Evolutionary conservation across 169 alveolate species (phyloP), one percentile per base, ranked within the genome.

Genomic region (Plasmodium cynomolgi): DNA sequence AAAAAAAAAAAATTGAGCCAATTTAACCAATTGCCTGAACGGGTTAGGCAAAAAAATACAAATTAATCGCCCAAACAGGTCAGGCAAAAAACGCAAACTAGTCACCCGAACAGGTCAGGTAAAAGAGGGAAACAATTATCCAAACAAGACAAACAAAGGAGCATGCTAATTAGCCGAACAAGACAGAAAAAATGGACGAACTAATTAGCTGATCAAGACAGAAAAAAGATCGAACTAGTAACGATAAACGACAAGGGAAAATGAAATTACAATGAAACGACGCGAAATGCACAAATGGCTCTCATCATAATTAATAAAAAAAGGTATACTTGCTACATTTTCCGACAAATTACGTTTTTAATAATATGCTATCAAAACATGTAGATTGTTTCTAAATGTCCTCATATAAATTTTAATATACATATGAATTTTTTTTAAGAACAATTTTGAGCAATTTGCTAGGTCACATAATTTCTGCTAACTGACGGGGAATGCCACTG

Each of bases 401-500:
- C 82, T 90, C 82, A 90, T 80, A 90, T 80, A 90, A 90, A 26
- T 79, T 90, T 90, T 80, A 33, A 80, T 88, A 80, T 90, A 90
- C 81, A 90, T 86, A 50, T 47, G 62, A 37, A 72, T 72, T 71
- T 79, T 47, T 50, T 50, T 75, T 56, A 47, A 50, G 77, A 86
- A 31, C 85, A 71, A 86, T 75, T 71, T 75, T 75, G 71, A 54
- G 83, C 44, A 77, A 50, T 75, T 41, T 33, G 56, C 72, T 54
- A 86, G 33, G 37, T 75, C 71, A 84, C 56, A 71, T 84, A 37
- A 84, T 56, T 84, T 84, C 92, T 71, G 58, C 39, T 47, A 20
- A 85, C 29, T 23, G 23, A 86, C 34, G 3, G 72, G 44, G 80
- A 74, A 85, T 74, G 81, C 17, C 62, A 75, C 39, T 6, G 47